A percentile compares a stretch with the other conserved stretches of the same genome.
phyloP scores from a whole-genome alignment of 805 yeast species.

The Teunomyces tritomae region DNA sequence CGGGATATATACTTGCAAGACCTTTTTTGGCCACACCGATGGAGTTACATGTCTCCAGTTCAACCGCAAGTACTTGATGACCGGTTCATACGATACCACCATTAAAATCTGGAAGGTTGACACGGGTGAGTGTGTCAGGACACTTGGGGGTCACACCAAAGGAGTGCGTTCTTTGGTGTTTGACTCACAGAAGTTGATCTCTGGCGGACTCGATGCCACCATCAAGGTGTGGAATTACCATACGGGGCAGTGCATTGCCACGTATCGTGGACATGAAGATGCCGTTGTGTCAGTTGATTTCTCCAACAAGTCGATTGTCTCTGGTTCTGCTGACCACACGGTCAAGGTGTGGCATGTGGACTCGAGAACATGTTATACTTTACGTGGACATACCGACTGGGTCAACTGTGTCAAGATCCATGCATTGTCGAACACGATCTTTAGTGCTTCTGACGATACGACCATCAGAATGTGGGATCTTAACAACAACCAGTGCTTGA shows the following conservation, averaged over 20 bases:
- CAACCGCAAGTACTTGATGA: slow-evolving; percentile 69
- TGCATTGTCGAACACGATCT: slow-evolving; percentile 70
- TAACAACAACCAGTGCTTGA: slow-evolving; percentile 70
- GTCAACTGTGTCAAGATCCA: slow-evolving; percentile 89
- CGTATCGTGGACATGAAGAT: slow-evolving; percentile 89
- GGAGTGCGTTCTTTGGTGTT: slow-evolving; percentile 84
- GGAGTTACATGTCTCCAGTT: slow-evolving; percentile 88
- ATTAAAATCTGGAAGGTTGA: slow-evolving; percentile 91
- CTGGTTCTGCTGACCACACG: slow-evolving; percentile 90
- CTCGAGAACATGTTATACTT: slow-evolving; percentile 84
- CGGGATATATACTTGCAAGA: slow-evolving; percentile 63
- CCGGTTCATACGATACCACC: slow-evolving; percentile 90
- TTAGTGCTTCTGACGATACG: slow-evolving; percentile 87
- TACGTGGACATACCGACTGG: slow-evolving; percentile 91
- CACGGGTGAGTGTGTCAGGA: slow-evolving; percentile 71
- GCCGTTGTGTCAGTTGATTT: slow-evolving; percentile 85
- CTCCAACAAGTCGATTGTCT: slow-evolving; percentile 73
- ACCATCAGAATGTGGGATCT: slow-evolving; percentile 96
- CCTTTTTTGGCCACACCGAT: slow-evolving; percentile 78
- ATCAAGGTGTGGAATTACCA: slow-evolving; percentile 95
- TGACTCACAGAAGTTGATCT: slow-evolving; percentile 84
- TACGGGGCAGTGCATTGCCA: slow-evolving; percentile 90
- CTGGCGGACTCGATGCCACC: slow-evolving; percentile 89
- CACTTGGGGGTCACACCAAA: slow-evolving; percentile 83
- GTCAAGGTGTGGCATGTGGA: slow-evolving; percentile 97